phyloP scores from a whole-genome alignment of 306 rosid genomes.

The Inga laurina region DNA sequence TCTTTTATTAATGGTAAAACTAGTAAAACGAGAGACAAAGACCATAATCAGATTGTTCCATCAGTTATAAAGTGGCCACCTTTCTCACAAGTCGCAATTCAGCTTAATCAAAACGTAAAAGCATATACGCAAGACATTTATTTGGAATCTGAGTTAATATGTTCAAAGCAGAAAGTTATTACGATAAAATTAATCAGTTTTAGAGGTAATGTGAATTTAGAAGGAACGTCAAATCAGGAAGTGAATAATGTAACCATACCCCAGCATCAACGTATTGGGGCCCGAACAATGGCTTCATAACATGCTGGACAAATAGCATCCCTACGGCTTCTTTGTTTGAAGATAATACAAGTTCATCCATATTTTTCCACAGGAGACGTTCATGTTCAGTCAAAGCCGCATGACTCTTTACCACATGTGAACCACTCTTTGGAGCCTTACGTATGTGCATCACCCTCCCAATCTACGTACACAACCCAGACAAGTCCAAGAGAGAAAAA shows the following conservation, averaged over 20 bases:
- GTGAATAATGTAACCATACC: constrained; percentile 41
- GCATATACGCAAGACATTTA: neutral
- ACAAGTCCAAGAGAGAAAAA: neutral
- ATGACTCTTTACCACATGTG: constrained; percentile 33
- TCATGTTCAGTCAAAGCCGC: constrained; percentile 60
- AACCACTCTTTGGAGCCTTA: constrained; percentile 56
- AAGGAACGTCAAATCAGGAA: neutral
- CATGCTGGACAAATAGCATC: constrained; percentile 54
- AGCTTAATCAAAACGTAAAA: neutral
- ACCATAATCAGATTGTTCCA: neutral
- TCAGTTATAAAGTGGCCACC: neutral
- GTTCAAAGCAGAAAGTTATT: neutral
- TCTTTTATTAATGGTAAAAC: neutral
- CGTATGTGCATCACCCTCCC: constrained; percentile 85
- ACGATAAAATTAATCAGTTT: neutral
- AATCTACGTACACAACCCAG: constrained; percentile 42
- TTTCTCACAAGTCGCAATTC: neutral
- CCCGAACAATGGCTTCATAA: constrained; percentile 85
- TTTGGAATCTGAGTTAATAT: neutral
- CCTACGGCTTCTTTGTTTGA: constrained; percentile 55
- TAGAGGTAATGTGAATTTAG: neutral
- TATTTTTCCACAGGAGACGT: constrained; percentile 67
- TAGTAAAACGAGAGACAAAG: neutral
- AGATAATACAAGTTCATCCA: constrained; percentile 50
- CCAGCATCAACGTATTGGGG: constrained; percentile 77